Conservation (phyloP, 495 filamentous ascomycete species). For the Aspergillus biplanus region DNA sequence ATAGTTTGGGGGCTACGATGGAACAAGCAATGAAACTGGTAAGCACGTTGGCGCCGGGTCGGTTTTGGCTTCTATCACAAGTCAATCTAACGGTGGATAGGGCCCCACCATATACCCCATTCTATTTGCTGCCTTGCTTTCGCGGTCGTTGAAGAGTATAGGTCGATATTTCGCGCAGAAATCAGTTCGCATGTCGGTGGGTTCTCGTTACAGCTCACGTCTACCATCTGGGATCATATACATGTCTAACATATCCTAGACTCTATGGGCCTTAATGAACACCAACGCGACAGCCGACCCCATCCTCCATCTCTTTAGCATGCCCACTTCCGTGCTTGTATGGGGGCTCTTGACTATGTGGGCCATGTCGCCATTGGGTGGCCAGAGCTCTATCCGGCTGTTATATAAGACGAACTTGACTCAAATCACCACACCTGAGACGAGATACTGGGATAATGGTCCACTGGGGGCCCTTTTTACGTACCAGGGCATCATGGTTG, state of each 20-base stretch:
- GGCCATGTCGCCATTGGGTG: constrained; percentile 20
- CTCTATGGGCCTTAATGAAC: constrained; percentile 21
- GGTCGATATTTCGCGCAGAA: constrained; percentile 17
- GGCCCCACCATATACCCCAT: constrained; percentile 20
- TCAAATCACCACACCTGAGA: constrained; percentile 1
- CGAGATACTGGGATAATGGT: constrained; percentile 26
- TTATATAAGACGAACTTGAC: constrained; percentile 18
- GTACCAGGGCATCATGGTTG: constrained; percentile 7
- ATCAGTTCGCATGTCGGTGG: constrained; percentile 15
- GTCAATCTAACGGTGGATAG: neutral
- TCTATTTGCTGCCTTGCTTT: constrained; percentile 17
- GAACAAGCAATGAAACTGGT: constrained; percentile 19
- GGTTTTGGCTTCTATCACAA: neutral
- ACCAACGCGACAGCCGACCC: constrained; percentile 20
- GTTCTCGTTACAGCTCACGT: neutral
- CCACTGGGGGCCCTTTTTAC: constrained; percentile 19
- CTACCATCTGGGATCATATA: neutral
- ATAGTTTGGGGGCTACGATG: constrained; percentile 13
- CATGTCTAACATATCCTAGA: constrained; percentile 3
- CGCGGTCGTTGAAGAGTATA: constrained; percentile 19
- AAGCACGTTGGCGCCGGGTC: neutral
- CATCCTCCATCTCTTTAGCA: constrained; percentile 18
- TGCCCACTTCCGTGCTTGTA: constrained; percentile 15
- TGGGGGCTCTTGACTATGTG: constrained; percentile 15
- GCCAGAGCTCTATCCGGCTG: constrained; percentile 16